phyloP scores from a whole-genome alignment of 139 green algal species.

The Picochlorum costavermella region DNA sequence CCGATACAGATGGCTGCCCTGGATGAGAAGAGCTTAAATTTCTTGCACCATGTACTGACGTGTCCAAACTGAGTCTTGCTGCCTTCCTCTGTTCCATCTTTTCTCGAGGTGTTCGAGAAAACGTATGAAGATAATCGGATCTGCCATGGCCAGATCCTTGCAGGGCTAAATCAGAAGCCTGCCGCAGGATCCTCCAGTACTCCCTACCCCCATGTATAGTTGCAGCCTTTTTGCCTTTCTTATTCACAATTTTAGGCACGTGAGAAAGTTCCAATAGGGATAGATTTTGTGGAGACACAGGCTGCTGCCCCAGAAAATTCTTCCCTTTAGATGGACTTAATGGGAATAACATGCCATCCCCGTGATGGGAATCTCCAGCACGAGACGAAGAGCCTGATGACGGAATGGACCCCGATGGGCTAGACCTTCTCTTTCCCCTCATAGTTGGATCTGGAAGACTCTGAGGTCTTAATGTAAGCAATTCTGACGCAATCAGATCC shows the following conservation, averaged over 20 bases:
- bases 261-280: slow-evolving; percentile 6
- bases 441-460: neutral
- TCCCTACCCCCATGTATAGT: slow-evolving; percentile 24
- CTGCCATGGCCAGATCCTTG: slow-evolving; percentile 21
- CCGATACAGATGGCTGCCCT: neutral
- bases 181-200: slow-evolving; percentile 26
- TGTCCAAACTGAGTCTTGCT: slow-evolving; percentile 47
- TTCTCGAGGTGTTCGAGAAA: slow-evolving; percentile 23
- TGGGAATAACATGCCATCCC: too few relatives aligned
- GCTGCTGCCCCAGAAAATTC: too few relatives aligned
- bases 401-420: slow-evolving; percentile 27
- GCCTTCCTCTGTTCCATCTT: slow-evolving; percentile 36
- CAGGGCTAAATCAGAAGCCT: slow-evolving; percentile 17
- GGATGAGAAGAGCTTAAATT: neutral
- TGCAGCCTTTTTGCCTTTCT: slow-evolving; percentile 5
- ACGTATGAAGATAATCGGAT: slow-evolving; percentile 22
- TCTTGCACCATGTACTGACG: slow-evolving; percentile 19
- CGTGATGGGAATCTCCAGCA: too few relatives aligned
- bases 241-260: slow-evolving; percentile 9
- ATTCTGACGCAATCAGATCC: slow-evolving; percentile 81
- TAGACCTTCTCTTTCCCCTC: neutral
- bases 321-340: too few relatives aligned
- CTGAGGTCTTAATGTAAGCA: slow-evolving; percentile 40
- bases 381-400: too few relatives aligned
- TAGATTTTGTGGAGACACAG: too few relatives aligned